A percentile compares a stretch with the other conserved stretches of the same genome.
Evolutionary conservation across 2,329 filamentous ascomycete species (phyloP).

Genomic region (Calycina herbarum): DNA sequence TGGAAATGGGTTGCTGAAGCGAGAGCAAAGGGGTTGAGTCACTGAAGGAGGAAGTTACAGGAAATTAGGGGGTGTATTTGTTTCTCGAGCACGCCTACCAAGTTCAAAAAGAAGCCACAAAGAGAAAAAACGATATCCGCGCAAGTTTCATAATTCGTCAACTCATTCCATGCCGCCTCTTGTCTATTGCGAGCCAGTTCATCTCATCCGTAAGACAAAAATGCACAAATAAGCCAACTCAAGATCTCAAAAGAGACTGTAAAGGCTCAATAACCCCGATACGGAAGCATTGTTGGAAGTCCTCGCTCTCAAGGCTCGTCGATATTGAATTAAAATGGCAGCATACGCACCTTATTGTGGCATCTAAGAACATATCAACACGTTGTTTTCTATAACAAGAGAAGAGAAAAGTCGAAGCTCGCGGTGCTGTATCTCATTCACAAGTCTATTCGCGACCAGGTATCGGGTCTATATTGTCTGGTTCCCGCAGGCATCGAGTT

Average conservation of each 20-base stretch:
- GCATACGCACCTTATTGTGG: background rate
- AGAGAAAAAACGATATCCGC: no score
- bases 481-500: background rate
- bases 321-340: background rate
- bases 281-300: background rate
- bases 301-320: background rate
- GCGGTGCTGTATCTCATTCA: background rate
- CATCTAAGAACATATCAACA: background rate
- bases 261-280: background rate
- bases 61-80: background rate
- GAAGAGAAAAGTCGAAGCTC: no score
- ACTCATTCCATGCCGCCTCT: background rate
- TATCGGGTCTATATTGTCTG: background rate
- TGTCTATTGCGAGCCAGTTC: background rate
- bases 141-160: no score
- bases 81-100: no score
- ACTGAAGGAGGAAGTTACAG: conserved; percentile 10
- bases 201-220: background rate
- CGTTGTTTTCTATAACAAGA: no score
- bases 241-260: background rate
- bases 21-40: conserved; percentile 25
- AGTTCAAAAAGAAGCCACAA: no score
- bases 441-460: background rate
- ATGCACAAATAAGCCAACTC: background rate
- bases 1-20: conserved; percentile 26